Evolutionary conservation across 495 filamentous ascomycete genomes (phyloP), one percentile per base, ranked within the genome.

Genomic region (Cladorrhinum samala): DNA sequence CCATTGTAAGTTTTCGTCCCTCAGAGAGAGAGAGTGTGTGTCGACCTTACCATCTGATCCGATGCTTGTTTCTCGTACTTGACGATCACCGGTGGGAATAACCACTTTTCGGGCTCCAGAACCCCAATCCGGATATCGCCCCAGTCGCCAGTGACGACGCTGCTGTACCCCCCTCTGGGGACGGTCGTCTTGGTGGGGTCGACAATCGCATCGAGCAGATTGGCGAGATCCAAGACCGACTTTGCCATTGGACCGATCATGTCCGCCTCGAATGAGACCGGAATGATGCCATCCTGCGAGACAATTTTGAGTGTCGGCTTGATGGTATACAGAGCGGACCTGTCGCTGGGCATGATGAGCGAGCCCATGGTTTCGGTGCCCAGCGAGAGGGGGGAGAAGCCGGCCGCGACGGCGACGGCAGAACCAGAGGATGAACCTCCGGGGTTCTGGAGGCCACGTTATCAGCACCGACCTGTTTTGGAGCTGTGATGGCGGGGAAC

Each of bases 331-430:
- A 80, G 50, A 1, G 67, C 72, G 9, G 71, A 69, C 2, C 68
- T 53, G n/a, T 57, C 67, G 1, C 72, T 66, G 0, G 77, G 72
- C 2, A 47, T 49, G 13, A 75, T 46, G 17, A 77, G 64, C 2
- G 73, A 78, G 0, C 75, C 72, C 46, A 70, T 64, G 2, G 76
- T 77, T 46, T 80, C 77, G 4, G 74, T 73, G 0, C 76, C 77
- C 0, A 80, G 51, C 0, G 73, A 46, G 11, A 76, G 47, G 0
- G 75, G 67, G 2, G 68, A 61, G 20, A 72, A 75, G n/a, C 74
- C 74, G 33, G 73, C 69, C 4, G 73, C 67, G 6, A 72, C 68
- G 19, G 59, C 68, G 8, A 75, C 73, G 2, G 72, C 77, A n/a
- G 70, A 76, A 4, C 76, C 77, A 0, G 73, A 67, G 2, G 75